Evolutionary conservation across 108 stramenopile genomes (phyloP), one percentile per base, ranked within the genome.

Genomic region (Skeletonema menzelii): DNA sequence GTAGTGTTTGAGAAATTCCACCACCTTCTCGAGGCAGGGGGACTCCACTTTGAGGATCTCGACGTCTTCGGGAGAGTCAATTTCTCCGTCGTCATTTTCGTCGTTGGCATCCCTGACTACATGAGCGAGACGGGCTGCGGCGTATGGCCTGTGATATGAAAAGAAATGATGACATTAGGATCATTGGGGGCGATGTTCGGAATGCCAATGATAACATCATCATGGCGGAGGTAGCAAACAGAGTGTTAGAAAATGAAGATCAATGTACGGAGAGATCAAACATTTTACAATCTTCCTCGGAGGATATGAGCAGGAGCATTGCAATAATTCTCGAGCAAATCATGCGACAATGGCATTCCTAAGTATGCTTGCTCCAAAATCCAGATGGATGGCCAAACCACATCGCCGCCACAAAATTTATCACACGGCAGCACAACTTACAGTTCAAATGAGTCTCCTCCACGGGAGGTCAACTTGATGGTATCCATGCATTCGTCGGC

Each of bases 1-100:
- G 63, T 92, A 76, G 59, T 94, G 89, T 34, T 85, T 89, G 62
- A 94, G 75, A 53, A 90, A 94, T 46, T 91, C 85, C 2, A 94
- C 91, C 11, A 94, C 89, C 59, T 85, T 86, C 28, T 72, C 70
- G 4, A 94, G 76, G 59, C 83, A 82, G 12, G 42, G 30, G 22
- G 82, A 63, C 5, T 80, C 72, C 28, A 94, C 87, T 19, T 85
- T 81, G 22, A 63, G 1, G 55, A 91, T 75, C 5, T 88, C 72
- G 24, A 89, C 83, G 56, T 85, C 83, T 10, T 65, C 38, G 55
- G 65, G 78, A 13, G 17, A 26, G 17, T 63, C 67, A 42, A 32
- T 42, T 17, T 65, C 60, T 8, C 40, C 62, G 17, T 67, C 37
- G 59, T 75, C 76, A 27, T 65, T 60, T 1, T 59, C 65, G 10